Conservation (phyloP, 2,329 filamentous ascomycete species). For the Acarospora socialis region DNA sequence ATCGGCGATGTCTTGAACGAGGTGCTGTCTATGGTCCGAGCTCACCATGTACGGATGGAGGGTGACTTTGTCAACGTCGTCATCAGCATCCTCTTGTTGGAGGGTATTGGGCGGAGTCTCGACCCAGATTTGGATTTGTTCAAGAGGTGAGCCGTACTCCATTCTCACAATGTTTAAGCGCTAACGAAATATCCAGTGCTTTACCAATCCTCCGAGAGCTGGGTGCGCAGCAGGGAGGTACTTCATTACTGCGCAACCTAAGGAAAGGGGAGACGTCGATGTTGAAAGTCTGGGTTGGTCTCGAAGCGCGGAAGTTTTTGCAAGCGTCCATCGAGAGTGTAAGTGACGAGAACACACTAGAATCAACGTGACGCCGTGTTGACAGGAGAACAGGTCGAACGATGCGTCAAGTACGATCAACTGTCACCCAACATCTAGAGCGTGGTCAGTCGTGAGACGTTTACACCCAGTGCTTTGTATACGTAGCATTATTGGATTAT, state of each 20-base stretch:
- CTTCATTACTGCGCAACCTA: constrained; percentile 41
- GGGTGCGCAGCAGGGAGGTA: constrained; percentile 58
- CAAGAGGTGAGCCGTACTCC: constrained; percentile 39
- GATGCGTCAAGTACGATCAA: constrained; percentile 80
- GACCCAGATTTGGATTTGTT: constrained; percentile 82
- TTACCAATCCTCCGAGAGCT: constrained; percentile 82
- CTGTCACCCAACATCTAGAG: constrained; percentile 71
- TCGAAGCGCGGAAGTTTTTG: constrained; percentile 78
- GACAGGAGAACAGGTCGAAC: constrained; percentile 49
- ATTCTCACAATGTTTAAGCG: constrained; percentile 1
- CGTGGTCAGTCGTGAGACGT: no score
- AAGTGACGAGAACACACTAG: constrained; percentile 23
- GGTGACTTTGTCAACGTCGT: constrained; percentile 98
- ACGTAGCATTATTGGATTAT: no score
- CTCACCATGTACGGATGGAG: constrained; percentile 85
- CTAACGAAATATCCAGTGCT: constrained; percentile 42
- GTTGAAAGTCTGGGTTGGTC: constrained; percentile 78
- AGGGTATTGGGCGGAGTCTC: constrained; percentile 80
- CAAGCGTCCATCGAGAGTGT: constrained; percentile 83
- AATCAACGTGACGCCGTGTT: constrained; percentile 1
- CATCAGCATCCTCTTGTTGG: constrained; percentile 80
- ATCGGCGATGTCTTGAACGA: constrained; percentile 90
- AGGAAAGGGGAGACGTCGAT: constrained; percentile 66
- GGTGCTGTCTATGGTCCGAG: constrained; percentile 79
- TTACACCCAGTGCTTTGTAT: no score